Base-by-base conservation (phyloP, 1,139 yeast species). In the Sugiyamaella xylanicola region DNA sequence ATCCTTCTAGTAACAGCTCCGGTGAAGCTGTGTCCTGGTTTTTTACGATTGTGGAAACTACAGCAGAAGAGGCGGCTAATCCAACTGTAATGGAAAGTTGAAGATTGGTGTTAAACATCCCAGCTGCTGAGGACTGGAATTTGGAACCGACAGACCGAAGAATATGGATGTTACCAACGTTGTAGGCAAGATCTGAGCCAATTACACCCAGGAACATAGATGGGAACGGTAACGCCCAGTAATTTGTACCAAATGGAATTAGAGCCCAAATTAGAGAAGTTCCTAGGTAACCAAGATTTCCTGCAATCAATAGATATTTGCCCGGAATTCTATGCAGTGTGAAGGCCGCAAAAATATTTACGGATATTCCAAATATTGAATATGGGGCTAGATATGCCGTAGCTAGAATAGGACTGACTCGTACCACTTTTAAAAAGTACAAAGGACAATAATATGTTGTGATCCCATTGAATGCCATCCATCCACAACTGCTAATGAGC, bases 171-270 rank as follows among this genome's bases (percentile, higher is more conserved):
- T 74, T 77, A 15, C 73, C 70, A n/a, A 77, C 75, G 57, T 77
- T 77, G 61, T 76, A 77, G n/a, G 73, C 66, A 9, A 77, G 59
- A 61, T 77, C 81, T 0, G 78, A 78, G 1, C 81, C 81, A 15
- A 76, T 48, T 21, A 75, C 79, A 0, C 72, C 63, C 13, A 72
- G 62, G 16, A 68, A 57, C 55, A 73, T 72, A 0, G 78, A 72
- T 62, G 77, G 76, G 54, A 77, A 77, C 9, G 80, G 76, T 9
- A 76, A 73, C 1, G 73, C 64, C 71, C 78, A 77, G 56, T 74
- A 77, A 37, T 66, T 67, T 22, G 73, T 61, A 48, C 68, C 58
- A 0, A 69, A 62, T 2, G 69, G 60, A 55, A 72, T 68, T 2
- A 78, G 70, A 0, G 74, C 72, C 79, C 79, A 77, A n/a, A 77